Base-by-base conservation (phyloP, 1,139 yeast species). In the Candida mesenterica region DNA sequence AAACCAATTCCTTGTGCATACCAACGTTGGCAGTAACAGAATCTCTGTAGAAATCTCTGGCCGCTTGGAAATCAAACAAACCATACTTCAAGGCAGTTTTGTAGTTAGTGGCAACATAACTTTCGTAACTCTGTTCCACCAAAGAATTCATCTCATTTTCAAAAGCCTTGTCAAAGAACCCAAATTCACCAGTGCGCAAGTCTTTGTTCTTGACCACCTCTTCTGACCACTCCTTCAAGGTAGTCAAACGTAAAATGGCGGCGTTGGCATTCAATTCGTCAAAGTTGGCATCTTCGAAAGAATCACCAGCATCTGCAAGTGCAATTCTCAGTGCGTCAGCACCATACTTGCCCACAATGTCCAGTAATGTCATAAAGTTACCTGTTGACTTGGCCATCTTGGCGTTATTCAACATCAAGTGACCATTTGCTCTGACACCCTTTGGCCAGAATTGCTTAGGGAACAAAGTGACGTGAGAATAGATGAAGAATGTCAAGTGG, bases 321-420 rank as follows among this genome's bases (percentile, higher is more conserved):
- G 98, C 97, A 62, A 94, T 86, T 73, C 99, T 84, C 15, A 96
- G 75, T 29, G 97, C 97, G 64, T 94, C 99, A 35, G 98, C 96
- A 60, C 98, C 99, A 51, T 82, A 92, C 67, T 92, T 94, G 51
- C 78, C 75, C 40, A 83, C 82, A 53, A 84, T 76, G 62, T 92
- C 89, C 52, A 82, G 78, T 59, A 92, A 73, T 35, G 98, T 92
- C 82, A 89, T 75, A 60, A 94, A 92, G 70, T 92, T 92, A 65
- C 99, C 99, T 24, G 97, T 90, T 27, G 96, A 85, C 65, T 92
- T 92, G 39, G 97, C 82, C 99, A 92, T 92, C 75, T 92, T 92
- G 52, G 94, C 95, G 57, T 92, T 90, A 70, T 92, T 94, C 62
- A 94, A 79, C 74, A 92, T 65, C 65, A 94, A 78, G 59, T 92